Base-by-base conservation (phyloP, 768 basidiomycete genomes). In the Russula sp. region DNA sequence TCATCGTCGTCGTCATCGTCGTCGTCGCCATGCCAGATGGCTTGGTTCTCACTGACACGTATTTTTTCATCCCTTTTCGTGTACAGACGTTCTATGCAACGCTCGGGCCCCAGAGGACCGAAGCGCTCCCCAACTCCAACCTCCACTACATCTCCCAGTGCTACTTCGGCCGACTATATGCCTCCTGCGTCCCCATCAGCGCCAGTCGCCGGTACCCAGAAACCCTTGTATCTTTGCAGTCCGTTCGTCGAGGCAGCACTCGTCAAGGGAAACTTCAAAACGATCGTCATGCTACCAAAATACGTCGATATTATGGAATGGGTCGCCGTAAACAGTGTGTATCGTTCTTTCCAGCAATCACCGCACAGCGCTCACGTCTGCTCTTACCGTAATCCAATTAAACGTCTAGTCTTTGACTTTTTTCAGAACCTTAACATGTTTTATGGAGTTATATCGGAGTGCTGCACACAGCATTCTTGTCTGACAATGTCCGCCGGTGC, bases 241-340 rank as follows among this genome's bases (percentile, higher is more conserved):
- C 95, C 95, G 3, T 98, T 98, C 74, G 92, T 90, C 61, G 94
- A 96, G 70, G 89, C 94, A 2, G 93, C 96, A 0, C 82, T 98
- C 50, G 95, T 98, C 64, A 98, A 96, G 75, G 96, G 96, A 26
- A 97, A 94, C 76, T 98, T 97, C 80, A 98, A 96, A 79, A 97
- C 94, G 3, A 98, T 98, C 71, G 94, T 98, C 62, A 90, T 94
- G 77, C 82, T 94, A 59, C 96, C 96, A 8, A 97, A 96, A 74
- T 97, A 95, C 70, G 89, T 92, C 32, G 93, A 96, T 73, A 87
- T 92, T 63, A 95, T 93, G 83, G 94, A 97, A 73, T 97, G 94
- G 94, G 94, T 96, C 32, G 94, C 94, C 13, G 89, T 94, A 49
- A 96, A 96, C 71, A 84, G 94, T 96, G 70, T 44, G 68, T 65